These are phyloP conservation scores for Rutstroemia sydowiana DNA, from an alignment of 2,329 filamentous ascomycete genomes.

Conservation along the genomic window DNA sequence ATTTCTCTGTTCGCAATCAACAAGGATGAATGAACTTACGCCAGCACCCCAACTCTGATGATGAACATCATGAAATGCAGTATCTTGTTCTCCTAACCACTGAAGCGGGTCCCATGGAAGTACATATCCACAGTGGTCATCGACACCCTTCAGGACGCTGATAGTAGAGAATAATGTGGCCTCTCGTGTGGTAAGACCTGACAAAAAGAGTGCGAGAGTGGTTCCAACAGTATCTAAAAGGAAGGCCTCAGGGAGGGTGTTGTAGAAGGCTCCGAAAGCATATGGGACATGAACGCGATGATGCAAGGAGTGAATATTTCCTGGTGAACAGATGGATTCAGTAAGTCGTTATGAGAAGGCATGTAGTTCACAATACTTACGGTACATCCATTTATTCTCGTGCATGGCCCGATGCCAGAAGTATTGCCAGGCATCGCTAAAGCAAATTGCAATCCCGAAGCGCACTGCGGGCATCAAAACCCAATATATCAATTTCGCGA, in stretches of 20 bases:
- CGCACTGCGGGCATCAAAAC: slow-evolving; percentile 68
- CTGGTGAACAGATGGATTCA: too few relatives aligned
- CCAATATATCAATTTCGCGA: slow-evolving; percentile 76
- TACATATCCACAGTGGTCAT: slow-evolving; percentile 88
- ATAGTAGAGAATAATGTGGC: slow-evolving; percentile 79
- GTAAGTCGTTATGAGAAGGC: too few relatives aligned
- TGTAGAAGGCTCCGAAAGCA: slow-evolving; percentile 92
- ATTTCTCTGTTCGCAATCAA: not conserved
- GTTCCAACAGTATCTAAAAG: slow-evolving; percentile 81
- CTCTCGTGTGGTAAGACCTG: slow-evolving; percentile 72
- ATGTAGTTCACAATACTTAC: slow-evolving; percentile 60
- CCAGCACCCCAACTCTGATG: slow-evolving; percentile 9
- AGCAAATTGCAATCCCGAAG: slow-evolving; percentile 63
- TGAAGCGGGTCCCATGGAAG: slow-evolving; percentile 74
- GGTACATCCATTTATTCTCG: slow-evolving; percentile 93
- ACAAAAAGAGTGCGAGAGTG: slow-evolving; percentile 71
- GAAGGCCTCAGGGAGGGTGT: slow-evolving; percentile 87
- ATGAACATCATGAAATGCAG: slow-evolving; percentile 7
- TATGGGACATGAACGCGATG: slow-evolving; percentile 93
- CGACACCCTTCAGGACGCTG: slow-evolving; percentile 87
- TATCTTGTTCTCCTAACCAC: slow-evolving; percentile 6
- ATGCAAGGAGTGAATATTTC: slow-evolving; percentile 82
- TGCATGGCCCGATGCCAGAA: slow-evolving; percentile 96
- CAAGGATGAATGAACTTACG: not conserved
- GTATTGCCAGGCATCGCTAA: slow-evolving; percentile 97